Percentiles rank a stretch among this genome's conserved stretches.
Evolutionary conservation across 768 basidiomycete species (phyloP).

Genomic region (Lentinula sp.): DNA sequence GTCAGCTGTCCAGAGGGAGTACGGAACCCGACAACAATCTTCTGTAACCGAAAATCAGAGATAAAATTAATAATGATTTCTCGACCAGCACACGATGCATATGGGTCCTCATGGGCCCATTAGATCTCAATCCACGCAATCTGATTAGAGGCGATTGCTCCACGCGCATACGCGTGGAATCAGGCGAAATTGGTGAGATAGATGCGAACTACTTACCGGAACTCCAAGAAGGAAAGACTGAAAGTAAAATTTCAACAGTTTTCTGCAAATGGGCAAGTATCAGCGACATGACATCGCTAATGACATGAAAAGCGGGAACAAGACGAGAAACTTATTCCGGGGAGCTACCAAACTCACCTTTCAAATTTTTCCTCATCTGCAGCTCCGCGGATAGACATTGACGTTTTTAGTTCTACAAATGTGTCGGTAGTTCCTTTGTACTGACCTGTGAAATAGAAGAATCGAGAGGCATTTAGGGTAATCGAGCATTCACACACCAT

Average conservation of each 20-base stretch:
- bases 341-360: constrained; percentile 40
- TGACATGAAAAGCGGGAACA: background rate
- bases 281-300: background rate
- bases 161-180: background rate
- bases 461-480: constrained; percentile 4
- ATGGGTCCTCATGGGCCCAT: background rate
- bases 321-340: background rate
- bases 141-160: background rate
- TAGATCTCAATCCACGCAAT: background rate
- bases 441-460: constrained; percentile 33
- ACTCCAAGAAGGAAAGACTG: constrained; percentile 90
- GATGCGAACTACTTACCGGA: constrained; percentile 44
- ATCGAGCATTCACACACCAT: constrained; percentile 38
- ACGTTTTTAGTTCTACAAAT: constrained; percentile 87
- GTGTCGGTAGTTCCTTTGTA: constrained; percentile 58
- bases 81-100: background rate
- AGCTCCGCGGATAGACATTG: constrained; percentile 55
- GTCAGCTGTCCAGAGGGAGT: constrained; percentile 66
- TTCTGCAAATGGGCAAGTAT: constrained; percentile 36
- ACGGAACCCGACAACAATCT: constrained; percentile 84
- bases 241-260: constrained; percentile 88
- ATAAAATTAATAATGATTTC: background rate
- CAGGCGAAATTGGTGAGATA: background rate
- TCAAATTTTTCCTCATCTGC: constrained; percentile 74
- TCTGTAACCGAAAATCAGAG: constrained; percentile 33